Evolutionary conservation across 768 basidiomycete species (phyloP), one percentile per base, ranked within the genome.

Genomic region (Lactifluus rugatus): DNA sequence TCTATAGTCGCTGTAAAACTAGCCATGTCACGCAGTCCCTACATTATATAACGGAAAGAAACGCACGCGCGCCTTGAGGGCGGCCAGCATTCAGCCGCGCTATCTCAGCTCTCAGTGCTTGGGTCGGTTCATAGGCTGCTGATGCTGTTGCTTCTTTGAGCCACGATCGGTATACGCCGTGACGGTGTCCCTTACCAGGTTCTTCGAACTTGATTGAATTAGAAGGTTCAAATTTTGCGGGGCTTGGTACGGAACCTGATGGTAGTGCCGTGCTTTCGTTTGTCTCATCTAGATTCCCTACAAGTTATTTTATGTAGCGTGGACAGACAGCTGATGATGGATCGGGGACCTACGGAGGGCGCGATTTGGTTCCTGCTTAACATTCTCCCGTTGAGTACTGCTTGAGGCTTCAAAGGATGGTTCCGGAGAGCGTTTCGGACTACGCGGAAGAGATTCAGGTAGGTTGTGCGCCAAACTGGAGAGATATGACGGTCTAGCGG

Each of bases 51-150:
- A 21, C 25, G n/a, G 17, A 48, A 48, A 32, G n/a, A 25, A 32
- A 37, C 10, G 19, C 4, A 10, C 54, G 6, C 44, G 44, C 37
- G 16, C 54, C 28, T 47, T 60, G 54, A 17, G 37, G 16, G 6
- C 49, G 54, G 1, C 31, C 11, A 10, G 48, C 44, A 23, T 32
- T 47, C 14, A 60, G 37, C 9, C 50, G 44, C 36, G 59, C 59
- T 17, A 60, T 60, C n/a, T 60, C 54, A 47, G 56, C 49, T 56
- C 54, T 55, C n/a, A 60, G 31, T 41, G 32, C 54, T 37, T 56
- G 59, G 19, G n/a, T 13, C 17, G 59, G 59, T 8, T 32, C 54
- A 56, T 60, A 48, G 26, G 42, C 54, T 39, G 42, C 26, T n/a
- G 39, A 6, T 9, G 21, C 10, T 49, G n/a, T 32, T 36, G 36